Conservation (phyloP, 2,329 filamentous ascomycete genomes). For the Neonectria ditissima region DNA sequence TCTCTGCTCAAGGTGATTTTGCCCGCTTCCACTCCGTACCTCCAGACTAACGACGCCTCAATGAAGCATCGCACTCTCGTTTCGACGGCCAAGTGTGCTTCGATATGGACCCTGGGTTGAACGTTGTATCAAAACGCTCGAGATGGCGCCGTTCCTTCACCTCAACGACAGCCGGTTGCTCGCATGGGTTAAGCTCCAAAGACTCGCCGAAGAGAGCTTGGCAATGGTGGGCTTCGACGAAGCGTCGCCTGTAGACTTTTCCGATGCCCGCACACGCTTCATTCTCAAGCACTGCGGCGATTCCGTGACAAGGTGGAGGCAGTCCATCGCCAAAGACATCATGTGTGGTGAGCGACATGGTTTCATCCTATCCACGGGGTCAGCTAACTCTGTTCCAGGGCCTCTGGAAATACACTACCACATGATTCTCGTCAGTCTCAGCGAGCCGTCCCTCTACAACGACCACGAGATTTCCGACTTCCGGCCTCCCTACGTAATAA, state of each 20-base stretch:
- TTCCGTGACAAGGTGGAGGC: slow-evolving; percentile 16
- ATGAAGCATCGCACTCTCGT: slow-evolving; percentile 27
- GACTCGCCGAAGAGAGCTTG: slow-evolving; percentile 27
- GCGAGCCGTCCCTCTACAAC: slow-evolving; percentile 26
- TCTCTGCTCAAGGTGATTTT: slow-evolving; percentile 23
- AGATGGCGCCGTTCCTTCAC: not conserved
- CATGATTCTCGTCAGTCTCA: slow-evolving; percentile 22
- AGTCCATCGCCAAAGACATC: slow-evolving; percentile 12
- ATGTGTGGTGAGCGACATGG: slow-evolving; percentile 11
- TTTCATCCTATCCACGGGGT: rapidly evolving
- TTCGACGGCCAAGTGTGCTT: slow-evolving; percentile 19
- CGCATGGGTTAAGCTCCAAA: slow-evolving; percentile 23
- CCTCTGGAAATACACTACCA: slow-evolving; percentile 27
- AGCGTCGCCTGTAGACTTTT: slow-evolving; percentile 10
- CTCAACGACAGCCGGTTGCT: slow-evolving; percentile 14
- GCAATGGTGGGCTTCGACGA: slow-evolving; percentile 20
- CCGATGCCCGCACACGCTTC: slow-evolving; percentile 18
- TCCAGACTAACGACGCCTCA: not conserved
- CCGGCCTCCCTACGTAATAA: slow-evolving; percentile 27
- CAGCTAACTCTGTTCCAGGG: slow-evolving; percentile 9
- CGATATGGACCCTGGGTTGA: slow-evolving; percentile 25
- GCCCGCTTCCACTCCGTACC: not conserved
- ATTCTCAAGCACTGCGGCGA: slow-evolving; percentile 16
- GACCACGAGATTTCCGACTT: slow-evolving; percentile 26
- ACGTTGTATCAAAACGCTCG: slow-evolving; percentile 9